phyloP scores from a whole-genome alignment of 225 moss, liverwort and hornwort species.

The Ulota crispa region DNA sequence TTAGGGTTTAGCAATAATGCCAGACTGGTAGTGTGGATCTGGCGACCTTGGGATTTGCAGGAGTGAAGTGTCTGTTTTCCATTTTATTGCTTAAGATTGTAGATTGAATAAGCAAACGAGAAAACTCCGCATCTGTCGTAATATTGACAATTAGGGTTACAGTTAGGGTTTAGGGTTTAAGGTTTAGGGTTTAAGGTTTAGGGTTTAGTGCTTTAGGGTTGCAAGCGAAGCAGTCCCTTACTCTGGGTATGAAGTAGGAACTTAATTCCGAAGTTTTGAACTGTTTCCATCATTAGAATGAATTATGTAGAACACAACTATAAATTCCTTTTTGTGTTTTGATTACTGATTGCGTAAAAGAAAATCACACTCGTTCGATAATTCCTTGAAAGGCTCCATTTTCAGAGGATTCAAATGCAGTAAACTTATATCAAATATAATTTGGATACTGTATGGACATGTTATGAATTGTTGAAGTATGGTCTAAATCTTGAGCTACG shows the following conservation, averaged over 20 bases:
- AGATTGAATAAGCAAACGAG: background rate
- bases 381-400: background rate
- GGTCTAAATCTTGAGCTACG: background rate
- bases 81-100: background rate
- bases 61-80: background rate
- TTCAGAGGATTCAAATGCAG: background rate
- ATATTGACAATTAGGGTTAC: background rate
- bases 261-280: background rate
- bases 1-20: background rate
- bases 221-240: background rate
- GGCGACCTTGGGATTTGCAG: background rate
- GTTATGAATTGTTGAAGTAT: background rate
- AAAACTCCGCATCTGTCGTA: background rate
- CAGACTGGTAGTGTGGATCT: background rate
- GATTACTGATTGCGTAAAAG: too few relatives aligned
- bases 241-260: background rate
- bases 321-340: too few relatives aligned
- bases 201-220: slow-evolving; percentile 14
- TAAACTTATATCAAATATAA: background rate
- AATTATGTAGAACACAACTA: background rate
- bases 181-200: background rate
- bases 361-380: too few relatives aligned
- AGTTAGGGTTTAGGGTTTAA: background rate
- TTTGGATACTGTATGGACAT: background rate
- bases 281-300: background rate